These are phyloP conservation scores for Stephania japonica DNA, from an alignment of 164 flowering plant genomes.

Conservation along the genomic window DNA sequence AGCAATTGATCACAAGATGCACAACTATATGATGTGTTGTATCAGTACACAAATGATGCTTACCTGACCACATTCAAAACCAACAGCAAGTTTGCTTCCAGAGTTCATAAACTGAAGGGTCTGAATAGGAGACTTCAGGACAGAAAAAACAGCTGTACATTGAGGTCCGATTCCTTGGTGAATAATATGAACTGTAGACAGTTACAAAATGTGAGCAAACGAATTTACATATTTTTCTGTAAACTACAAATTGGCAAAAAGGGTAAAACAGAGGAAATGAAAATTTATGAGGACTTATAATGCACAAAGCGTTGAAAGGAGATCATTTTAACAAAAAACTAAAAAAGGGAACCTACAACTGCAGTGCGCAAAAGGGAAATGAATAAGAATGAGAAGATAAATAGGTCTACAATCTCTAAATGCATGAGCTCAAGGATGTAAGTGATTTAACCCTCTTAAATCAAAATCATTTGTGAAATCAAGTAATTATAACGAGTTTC, in stretches of 20 bases:
- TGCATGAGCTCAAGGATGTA: neutral
- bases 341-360: neutral
- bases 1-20: neutral
- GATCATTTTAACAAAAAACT: neutral
- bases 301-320: neutral
- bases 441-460: neutral
- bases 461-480: neutral
- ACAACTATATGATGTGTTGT: neutral
- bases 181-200: slow-evolving; percentile 40
- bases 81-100: slow-evolving; percentile 68
- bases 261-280: neutral
- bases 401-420: neutral
- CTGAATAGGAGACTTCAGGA: slow-evolving; percentile 55
- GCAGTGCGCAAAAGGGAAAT: neutral
- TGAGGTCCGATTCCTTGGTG: slow-evolving; percentile 37
- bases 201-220: neutral
- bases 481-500: neutral
- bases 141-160: slow-evolving; percentile 46
- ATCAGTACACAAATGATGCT: slow-evolving; percentile 22
- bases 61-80: slow-evolving; percentile 72
- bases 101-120: slow-evolving; percentile 35
- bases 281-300: neutral
- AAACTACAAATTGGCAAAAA: neutral
- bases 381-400: neutral
- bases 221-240: no score